A percentile compares a stretch with the other conserved stretches of the same genome.
These are phyloP conservation scores for Tricladium varicosporioides DNA, from an alignment of 2,329 filamentous ascomycete genomes.

Conservation along the genomic window DNA sequence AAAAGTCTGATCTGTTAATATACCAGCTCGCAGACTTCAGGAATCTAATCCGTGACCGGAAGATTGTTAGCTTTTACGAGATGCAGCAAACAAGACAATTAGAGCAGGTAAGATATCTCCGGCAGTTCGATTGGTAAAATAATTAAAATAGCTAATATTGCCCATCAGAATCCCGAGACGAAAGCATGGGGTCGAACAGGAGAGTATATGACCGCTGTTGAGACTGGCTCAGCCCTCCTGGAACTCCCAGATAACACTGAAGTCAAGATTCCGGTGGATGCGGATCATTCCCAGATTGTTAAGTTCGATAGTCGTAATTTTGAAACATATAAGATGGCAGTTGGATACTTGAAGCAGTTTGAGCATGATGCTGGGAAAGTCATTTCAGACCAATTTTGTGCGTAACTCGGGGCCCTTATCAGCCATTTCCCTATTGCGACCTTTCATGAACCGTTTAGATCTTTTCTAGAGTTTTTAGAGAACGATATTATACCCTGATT, in stretches of 20 bases:
- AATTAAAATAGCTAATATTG: too few relatives aligned
- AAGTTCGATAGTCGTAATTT: slow-evolving; percentile 24
- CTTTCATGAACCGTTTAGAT: not conserved
- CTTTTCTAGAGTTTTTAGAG: not conserved
- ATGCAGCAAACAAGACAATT: too few relatives aligned
- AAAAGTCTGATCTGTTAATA: too few relatives aligned
- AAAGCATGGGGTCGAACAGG: too few relatives aligned
- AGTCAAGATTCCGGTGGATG: slow-evolving; percentile 22
- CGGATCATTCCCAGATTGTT: slow-evolving; percentile 29
- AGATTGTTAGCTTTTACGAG: too few relatives aligned
- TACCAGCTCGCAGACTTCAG: too few relatives aligned
- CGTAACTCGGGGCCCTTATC: slow-evolving; percentile 1
- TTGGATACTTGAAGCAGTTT: slow-evolving; percentile 13
- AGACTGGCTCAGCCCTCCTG: slow-evolving; percentile 24
- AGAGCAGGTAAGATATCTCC: too few relatives aligned
- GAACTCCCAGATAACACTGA: slow-evolving; percentile 26
- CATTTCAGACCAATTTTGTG: slow-evolving; percentile 12
- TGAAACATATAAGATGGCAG: slow-evolving; percentile 12
- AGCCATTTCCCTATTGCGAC: not conserved
- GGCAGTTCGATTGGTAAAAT: too few relatives aligned
- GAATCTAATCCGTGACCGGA: too few relatives aligned
- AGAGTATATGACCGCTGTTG: too few relatives aligned
- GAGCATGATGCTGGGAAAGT: slow-evolving; percentile 10
- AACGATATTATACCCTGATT: not conserved
- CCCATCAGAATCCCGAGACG: too few relatives aligned